Evolutionary conservation across 768 basidiomycete genomes (phyloP), one percentile per base, ranked within the genome.

Genomic region (Daedaleopsis nitida): DNA sequence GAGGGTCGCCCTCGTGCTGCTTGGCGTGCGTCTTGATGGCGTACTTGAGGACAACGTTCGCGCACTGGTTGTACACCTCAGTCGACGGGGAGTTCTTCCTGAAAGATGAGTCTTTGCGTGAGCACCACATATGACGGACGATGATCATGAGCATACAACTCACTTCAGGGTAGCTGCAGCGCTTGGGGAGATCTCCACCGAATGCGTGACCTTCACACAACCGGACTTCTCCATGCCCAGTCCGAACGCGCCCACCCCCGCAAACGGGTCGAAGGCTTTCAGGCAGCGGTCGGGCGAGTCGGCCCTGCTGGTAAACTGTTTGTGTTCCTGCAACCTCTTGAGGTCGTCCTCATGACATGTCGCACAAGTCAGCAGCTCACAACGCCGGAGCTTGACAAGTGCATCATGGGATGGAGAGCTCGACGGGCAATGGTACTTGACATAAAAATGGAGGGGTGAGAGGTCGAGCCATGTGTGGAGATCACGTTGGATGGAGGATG

Each of bases 171-270:
- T 90, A 59, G 74, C 74, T 0, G 88, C 86, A 10, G 92, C 89
- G 69, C 87, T 89, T 0, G 91, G 89, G n/a, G 83, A 77, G 21
- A 91, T 86, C 65, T 94, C 92, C 47, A 92, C 73, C 0, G 86
- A 82, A 74, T 89, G 84, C 0, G 84, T 86, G 5, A 89, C 67
- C 61, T 83, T 79, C 52, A 89, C 64, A 54, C 82, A 84, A 5
- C 77, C 85, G 2, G 80, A 76, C 42, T 82, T 75, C 16, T 81
- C 80, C 73, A 91, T 72, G 0, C 83, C 88, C 19, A 80, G 70
- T 52, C 82, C 82, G 68, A 92, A 88, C 3, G 88, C 85, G 6
- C 89, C 89, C 0, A 70, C 69, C 3, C 82, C 82, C 2, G 70
- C 75, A 54, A 82, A 83, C 1, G 78, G 76, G 66, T 80, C 78